Percentiles rank a stretch among this genome's conserved stretches.
These are phyloP conservation scores for Vaccinium myrtillus DNA, from an alignment of 148 eudicot species.

Conservation along the genomic window DNA sequence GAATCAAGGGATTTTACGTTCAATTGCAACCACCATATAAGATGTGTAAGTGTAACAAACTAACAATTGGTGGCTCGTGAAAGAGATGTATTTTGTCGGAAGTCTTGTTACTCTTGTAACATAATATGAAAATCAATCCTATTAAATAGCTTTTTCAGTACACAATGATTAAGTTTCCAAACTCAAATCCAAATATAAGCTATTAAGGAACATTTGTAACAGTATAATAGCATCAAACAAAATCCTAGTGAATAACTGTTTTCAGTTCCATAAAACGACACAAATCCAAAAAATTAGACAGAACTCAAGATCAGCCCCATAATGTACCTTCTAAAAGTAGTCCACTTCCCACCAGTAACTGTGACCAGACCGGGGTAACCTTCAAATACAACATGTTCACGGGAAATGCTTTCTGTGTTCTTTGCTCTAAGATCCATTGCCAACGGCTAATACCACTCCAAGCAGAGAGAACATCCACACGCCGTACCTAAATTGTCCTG, in stretches of 20 bases:
- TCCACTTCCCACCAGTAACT: slow-evolving; percentile 99
- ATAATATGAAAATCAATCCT: no score
- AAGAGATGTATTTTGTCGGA: neutral
- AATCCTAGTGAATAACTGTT: no score
- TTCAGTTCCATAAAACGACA: neutral
- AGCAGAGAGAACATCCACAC: slow-evolving; percentile 93
- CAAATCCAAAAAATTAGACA: neutral
- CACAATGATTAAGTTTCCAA: neutral
- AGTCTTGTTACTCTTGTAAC: neutral
- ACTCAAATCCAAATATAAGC: neutral
- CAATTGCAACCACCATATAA: neutral
- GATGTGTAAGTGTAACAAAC: neutral
- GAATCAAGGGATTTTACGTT: neutral
- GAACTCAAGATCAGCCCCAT: slow-evolving; percentile 8
- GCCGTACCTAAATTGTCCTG: slow-evolving; percentile 62
- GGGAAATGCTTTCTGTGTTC: slow-evolving; percentile 87
- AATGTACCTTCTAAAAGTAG: slow-evolving; percentile 84
- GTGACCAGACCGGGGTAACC: slow-evolving; percentile 93
- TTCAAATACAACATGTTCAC: slow-evolving; percentile 95
- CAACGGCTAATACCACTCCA: slow-evolving; percentile 98
- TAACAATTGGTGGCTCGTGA: no score
- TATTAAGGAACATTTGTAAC: no score
- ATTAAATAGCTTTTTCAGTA: neutral
- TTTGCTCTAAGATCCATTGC: slow-evolving; percentile 94
- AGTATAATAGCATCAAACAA: no score